These are phyloP conservation scores for Ambrosia trifida DNA, from an alignment of 129 eudicot genomes.

Conservation along the genomic window DNA sequence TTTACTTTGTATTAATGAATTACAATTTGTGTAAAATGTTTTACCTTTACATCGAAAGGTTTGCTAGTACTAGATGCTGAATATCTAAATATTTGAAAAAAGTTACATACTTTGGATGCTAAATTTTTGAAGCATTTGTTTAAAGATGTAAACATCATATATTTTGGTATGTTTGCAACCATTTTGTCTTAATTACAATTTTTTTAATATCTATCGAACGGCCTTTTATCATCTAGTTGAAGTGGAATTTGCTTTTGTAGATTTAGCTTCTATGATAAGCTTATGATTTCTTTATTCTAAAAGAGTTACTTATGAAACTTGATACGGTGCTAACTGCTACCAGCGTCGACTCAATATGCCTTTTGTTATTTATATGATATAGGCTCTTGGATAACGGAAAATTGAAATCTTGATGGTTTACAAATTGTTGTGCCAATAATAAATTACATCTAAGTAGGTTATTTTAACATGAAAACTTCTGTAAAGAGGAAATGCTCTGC, in stretches of 20 bases:
- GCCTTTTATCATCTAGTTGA: not conserved
- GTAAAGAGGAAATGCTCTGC: not conserved
- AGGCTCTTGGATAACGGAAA: conserved; percentile 5
- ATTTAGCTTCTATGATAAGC: not conserved
- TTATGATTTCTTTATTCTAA: not conserved
- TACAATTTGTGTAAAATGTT: not conserved
- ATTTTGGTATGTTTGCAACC: not conserved
- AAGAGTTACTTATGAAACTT: no score
- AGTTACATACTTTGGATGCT: no score
- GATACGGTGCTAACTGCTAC: no score
- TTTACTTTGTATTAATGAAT: not conserved
- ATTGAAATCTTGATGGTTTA: not conserved
- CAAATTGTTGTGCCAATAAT: not conserved
- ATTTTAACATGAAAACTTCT: not conserved
- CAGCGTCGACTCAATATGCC: not conserved
- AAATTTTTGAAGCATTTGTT: not conserved
- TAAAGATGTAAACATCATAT: not conserved
- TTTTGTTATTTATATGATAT: not conserved
- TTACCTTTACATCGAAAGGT: not conserved
- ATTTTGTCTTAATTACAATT: not conserved
- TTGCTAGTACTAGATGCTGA: not conserved
- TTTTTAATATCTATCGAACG: not conserved
- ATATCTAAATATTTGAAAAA: not conserved
- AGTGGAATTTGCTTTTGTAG: conserved; percentile 1
- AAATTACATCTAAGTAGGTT: conserved; percentile 4